Conservation (phyloP, 371 early-diverging fungal species). For the Saksenaea oblongispora region DNA sequence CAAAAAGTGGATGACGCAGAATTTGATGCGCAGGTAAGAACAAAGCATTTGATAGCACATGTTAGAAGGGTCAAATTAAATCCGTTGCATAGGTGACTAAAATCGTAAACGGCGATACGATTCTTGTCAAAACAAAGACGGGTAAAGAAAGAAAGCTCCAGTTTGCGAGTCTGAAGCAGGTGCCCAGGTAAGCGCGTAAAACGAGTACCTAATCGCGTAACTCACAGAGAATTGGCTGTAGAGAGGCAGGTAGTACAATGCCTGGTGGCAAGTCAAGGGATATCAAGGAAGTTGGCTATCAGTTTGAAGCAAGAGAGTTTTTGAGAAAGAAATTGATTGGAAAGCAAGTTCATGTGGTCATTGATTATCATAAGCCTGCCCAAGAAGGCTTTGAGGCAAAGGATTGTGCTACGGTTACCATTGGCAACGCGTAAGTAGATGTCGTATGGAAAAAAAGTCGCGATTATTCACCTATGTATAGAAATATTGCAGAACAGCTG, state of each 20-base stretch:
- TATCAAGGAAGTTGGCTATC: slow-evolving; percentile 79
- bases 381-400: slow-evolving; percentile 85
- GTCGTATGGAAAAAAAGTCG: background rate
- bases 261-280: slow-evolving; percentile 64
- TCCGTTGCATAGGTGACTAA: slow-evolving; percentile 50
- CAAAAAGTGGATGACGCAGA: slow-evolving; percentile 45
- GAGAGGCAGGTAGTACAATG: slow-evolving; percentile 41
- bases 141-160: slow-evolving; percentile 77
- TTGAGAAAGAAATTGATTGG: slow-evolving; percentile 88
- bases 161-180: slow-evolving; percentile 80
- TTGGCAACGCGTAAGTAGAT: slow-evolving; percentile 42
- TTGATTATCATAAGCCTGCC: slow-evolving; percentile 91
- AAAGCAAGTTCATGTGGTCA: slow-evolving; percentile 74
- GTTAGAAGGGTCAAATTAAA: background rate
- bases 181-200: slow-evolving; percentile 50
- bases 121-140: slow-evolving; percentile 64
- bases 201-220: background rate
- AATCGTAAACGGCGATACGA: slow-evolving; percentile 82
- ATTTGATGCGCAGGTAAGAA: slow-evolving; percentile 58
- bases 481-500: slow-evolving; percentile 78
- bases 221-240: background rate
- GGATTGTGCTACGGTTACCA: slow-evolving; percentile 84
- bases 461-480: background rate
- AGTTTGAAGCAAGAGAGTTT: slow-evolving; percentile 86
- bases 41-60: background rate